Evolutionary conservation across 192 early-diverging fungal species (phyloP), one percentile per base, ranked within the genome.

Genomic region (Kickxella alabastrina): DNA sequence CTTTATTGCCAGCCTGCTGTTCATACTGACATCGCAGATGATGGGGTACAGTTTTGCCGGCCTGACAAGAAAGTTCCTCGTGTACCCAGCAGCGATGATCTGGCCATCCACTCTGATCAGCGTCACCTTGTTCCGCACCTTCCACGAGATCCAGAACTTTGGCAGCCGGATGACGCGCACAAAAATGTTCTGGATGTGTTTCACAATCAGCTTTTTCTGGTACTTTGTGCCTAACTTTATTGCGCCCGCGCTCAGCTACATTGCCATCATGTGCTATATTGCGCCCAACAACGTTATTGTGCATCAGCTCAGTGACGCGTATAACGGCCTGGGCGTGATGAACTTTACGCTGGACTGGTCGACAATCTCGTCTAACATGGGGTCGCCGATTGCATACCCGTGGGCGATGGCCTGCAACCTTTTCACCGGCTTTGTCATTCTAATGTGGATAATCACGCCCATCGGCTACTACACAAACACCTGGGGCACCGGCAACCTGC

Each of bases 31-130:
- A 1, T 88, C 88, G 52, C 79, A 84, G 55, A 56, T 82, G 19
- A 63, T 87, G 59, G 83, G 84, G 19, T 82, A 80, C 35, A 78
- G 83, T 10, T 56, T 87, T 73, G 86, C 85, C 38, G 92, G 86
- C 46, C 66, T 83, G 15, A 79, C 76, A 25, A 84, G 91, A 26
- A 79, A 82, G 39, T 91, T 84, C 62, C 70, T 96, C 40, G 90
- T 96, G 19, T 80, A 85, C 36, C 91, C 92, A 29, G 71, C 86
- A 8, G 77, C 83, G 4, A 92, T 95, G 90, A 79, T 90, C 35
- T 98, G 92, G 92, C 92, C 92, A 0, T 47, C 80, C 8, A 85
- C 81, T 26, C 75, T 96, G 40, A 80, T 87, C 41, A 83, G 82
- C 43, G 83, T 89, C 12, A 83, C 87, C 8, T 62, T 92, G 25